Percentiles rank a stretch among this genome's conserved stretches.
Conservation (phyloP, 1,284 basidiomycete genomes). For the Cystobasidiaceae sp. region DNA sequence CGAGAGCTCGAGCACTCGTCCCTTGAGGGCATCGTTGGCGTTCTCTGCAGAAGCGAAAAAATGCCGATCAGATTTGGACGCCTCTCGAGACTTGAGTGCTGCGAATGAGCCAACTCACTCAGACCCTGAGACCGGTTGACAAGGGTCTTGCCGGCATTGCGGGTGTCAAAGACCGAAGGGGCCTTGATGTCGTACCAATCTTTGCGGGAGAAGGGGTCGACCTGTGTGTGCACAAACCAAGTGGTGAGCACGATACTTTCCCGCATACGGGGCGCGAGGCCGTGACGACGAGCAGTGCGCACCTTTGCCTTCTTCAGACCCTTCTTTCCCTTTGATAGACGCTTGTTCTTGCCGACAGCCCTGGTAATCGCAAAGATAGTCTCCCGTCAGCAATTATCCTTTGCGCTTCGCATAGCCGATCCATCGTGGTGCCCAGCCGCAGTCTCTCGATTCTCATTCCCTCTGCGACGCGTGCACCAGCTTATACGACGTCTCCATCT, state of each 20-base stretch:
- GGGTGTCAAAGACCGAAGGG: constrained; percentile 94
- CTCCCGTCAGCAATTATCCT: not conserved
- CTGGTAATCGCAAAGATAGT: constrained; percentile 50
- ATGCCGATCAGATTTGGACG: too few species aligned
- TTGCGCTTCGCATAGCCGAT: not conserved
- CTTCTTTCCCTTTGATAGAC: constrained; percentile 99
- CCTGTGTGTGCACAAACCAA: constrained; percentile 54
- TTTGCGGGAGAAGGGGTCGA: constrained; percentile 99
- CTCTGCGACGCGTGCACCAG: too few species aligned
- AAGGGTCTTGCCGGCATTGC: constrained; percentile 97
- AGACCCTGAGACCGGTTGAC: constrained; percentile 97
- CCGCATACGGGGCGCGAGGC: too few species aligned
- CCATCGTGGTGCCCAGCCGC: not conserved
- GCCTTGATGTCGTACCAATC: constrained; percentile 99
- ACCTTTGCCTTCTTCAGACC: constrained; percentile 89
- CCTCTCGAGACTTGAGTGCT: not conserved
- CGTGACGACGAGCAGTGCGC: not conserved
- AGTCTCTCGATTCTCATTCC: too few species aligned
- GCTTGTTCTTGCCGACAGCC: constrained; percentile 97
- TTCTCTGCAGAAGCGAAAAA: constrained; percentile 61
- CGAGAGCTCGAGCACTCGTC: constrained; percentile 93
- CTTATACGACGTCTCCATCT: too few species aligned
- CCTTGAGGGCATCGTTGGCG: constrained; percentile 97
- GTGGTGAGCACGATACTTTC: not conserved
- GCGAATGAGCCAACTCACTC: constrained; percentile 59